Base-by-base conservation (phyloP, 2,329 filamentous ascomycete species). In the Corniculantispora saksenae region DNA sequence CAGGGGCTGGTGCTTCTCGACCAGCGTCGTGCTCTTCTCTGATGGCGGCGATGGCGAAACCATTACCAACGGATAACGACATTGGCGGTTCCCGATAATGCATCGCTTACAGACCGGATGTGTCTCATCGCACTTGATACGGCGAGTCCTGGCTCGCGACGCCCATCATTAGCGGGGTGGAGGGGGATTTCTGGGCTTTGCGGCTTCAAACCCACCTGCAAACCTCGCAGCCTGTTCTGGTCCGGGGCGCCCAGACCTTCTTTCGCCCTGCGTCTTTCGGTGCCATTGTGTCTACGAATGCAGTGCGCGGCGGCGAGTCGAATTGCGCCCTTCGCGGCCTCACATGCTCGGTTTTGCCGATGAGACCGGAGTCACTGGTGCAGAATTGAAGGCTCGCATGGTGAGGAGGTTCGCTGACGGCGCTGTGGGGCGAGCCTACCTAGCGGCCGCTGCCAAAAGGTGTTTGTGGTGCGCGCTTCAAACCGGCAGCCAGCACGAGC, bases 61-160 rank as follows among this genome's bases (percentile, higher is more conserved):
- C 27, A 40, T 58, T 25, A 23, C 25, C 23, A 58, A 19, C 17
- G 40, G 2, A 13, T 59, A 59, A 3, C 43, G 56, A 9, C 56
- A 59, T 10, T 25, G 17, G 12, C 56, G 19, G 10, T 48, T 59
- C 3, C 56, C 43, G 40, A 59, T 25, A 2, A 25, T 19, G 43
- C 56, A 59, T 38, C 56, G 40, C 43, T 48, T 59, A 40, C 56
- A 59, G 23, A 48, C 43, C 1, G 56, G 56, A 25, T 29, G 48
- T 6, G 48, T 51, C 48, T 51, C 48, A 8, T 51, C 48, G 25
- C 48, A 51, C 15, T 51, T 51, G 23, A 51, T 51, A 5, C 25
- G 23, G 13, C 48, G 48, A 12, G 48, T 12, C 15, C 48, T 50
- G 35, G 7, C 35, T 13, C 35, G 13, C 35, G 35, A 38, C 7